Evolutionary conservation across 306 rosid genomes (phyloP), one percentile per base, ranked within the genome.

Genomic region (Prosopis cineraria): DNA sequence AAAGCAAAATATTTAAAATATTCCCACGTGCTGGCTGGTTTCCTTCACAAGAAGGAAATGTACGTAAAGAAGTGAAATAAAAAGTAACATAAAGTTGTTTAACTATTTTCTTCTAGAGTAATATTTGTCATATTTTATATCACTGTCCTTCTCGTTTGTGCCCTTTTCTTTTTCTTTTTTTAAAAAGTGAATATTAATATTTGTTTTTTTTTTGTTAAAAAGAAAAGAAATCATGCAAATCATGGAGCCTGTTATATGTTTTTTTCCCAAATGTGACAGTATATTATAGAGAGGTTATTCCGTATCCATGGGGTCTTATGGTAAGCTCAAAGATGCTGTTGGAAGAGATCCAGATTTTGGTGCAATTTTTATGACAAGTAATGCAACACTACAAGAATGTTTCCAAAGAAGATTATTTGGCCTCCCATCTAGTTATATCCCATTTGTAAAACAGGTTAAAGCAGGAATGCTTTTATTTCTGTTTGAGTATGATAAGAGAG

Each of bases 401-500:
- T 73, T 87, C 24, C 7, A 45, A 29, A 70, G 20, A 66, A 25
- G 81, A 10, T 16, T 87, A 12, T 70, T 82, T 19, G 88, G 83
- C 69, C 79, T 87, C 30, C 85, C 86, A 6, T 33, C 83, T 30
- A 37, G 76, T 43, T 36, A 39, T 5, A 79, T 84, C 59, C 81
- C 50, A 17, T 85, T 89, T 80, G 87, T 91, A 20, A 78, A 76
- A 75, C 82, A 83, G 82, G 68, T 91, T 58, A 87, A 89, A 79
- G 31, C 69, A 0, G 93, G 92, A 17, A 86, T 85, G 84, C n/a
- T 84, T 74, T 72, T 91, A 59, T 91, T 91, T 80, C 88, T 91
- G 19, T 89, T 83, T 44, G 93, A 91, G 36, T 69, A 79, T 45
- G 93, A 89, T 68, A 81, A 78, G 68, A 83, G 78, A 75, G 65